phyloP scores from a whole-genome alignment of 2,329 filamentous ascomycete species.

The Alternaria hordeiaustralica region DNA sequence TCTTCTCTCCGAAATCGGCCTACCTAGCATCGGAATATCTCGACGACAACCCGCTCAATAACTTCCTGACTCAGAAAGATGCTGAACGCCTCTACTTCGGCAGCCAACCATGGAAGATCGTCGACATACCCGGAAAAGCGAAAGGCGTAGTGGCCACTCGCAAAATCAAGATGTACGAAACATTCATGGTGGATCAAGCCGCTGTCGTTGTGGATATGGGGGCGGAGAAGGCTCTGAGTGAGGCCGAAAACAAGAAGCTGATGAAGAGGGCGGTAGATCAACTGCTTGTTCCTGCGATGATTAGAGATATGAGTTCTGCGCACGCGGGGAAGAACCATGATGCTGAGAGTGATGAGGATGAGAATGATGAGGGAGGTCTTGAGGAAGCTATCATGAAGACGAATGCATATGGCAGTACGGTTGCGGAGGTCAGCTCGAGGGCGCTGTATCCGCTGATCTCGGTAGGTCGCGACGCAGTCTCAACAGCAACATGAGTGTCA shows the following conservation, averaged over 20 bases:
- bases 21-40: slow-evolving; percentile 4
- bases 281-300: slow-evolving; percentile 12
- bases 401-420: slow-evolving; percentile 29
- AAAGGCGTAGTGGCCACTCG: slow-evolving; percentile 30
- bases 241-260: slow-evolving; percentile 4
- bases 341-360: background rate
- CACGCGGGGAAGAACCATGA: slow-evolving; percentile 1
- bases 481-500: background rate
- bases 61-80: slow-evolving; percentile 15
- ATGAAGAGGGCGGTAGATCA: slow-evolving; percentile 19
- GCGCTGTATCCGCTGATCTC: slow-evolving; percentile 29
- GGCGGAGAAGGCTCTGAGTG: slow-evolving; percentile 4
- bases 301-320: slow-evolving; percentile 23
- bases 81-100: slow-evolving; percentile 6
- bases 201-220: slow-evolving; percentile 21
- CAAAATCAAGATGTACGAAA: slow-evolving; percentile 25
- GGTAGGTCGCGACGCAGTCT: slow-evolving; percentile 5
- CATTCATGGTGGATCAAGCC: slow-evolving; percentile 35
- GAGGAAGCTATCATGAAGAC: slow-evolving; percentile 31
- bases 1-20: slow-evolving; percentile 19
- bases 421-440: slow-evolving; percentile 17
- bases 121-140: slow-evolving; percentile 24
- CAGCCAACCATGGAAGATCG: slow-evolving; percentile 20
- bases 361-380: background rate
- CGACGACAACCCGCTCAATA: slow-evolving; percentile 21